phyloP scores from a whole-genome alignment of 2,329 filamentous ascomycete genomes.

The Xylaria sp. region DNA sequence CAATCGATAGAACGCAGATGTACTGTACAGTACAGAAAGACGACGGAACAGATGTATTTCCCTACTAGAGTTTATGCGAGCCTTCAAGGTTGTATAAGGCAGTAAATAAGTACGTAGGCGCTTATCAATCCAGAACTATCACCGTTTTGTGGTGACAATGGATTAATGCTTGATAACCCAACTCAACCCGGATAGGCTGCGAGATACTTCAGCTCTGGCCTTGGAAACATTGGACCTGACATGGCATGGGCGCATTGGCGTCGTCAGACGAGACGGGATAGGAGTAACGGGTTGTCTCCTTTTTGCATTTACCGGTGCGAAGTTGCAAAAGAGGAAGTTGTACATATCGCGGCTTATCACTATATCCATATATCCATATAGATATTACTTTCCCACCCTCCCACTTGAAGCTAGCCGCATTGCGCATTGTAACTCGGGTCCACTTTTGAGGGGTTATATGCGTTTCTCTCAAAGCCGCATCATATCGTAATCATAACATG shows the following conservation, averaged over 20 bases:
- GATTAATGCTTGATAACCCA: slow-evolving; percentile 21
- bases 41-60: slow-evolving; percentile 20
- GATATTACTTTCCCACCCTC: too few species aligned
- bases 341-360: not conserved
- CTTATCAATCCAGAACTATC: slow-evolving; percentile 12
- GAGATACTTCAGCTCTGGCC: slow-evolving; percentile 22
- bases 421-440: not conserved
- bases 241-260: not conserved
- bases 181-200: slow-evolving; percentile 31
- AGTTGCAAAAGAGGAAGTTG: not conserved
- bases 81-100: not conserved
- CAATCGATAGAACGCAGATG: slow-evolving; percentile 15
- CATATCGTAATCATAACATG: too few species aligned
- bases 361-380: slow-evolving; percentile 1
- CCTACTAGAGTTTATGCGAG: slow-evolving; percentile 10
- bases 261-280: slow-evolving; percentile 11
- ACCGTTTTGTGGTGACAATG: slow-evolving; percentile 9
- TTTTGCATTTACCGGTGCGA: slow-evolving; percentile 24
- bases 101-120: not conserved
- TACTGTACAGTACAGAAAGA: not conserved
- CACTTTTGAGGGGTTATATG: slow-evolving; percentile 3
- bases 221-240: slow-evolving; percentile 12
- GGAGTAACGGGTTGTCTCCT: slow-evolving; percentile 3
- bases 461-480: too few species aligned
- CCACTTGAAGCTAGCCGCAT: too few species aligned